A percentile compares a stretch with the other conserved stretches of the same genome.
phyloP scores from a whole-genome alignment of 148 eudicot genomes.

The Polygonum aviculare region DNA sequence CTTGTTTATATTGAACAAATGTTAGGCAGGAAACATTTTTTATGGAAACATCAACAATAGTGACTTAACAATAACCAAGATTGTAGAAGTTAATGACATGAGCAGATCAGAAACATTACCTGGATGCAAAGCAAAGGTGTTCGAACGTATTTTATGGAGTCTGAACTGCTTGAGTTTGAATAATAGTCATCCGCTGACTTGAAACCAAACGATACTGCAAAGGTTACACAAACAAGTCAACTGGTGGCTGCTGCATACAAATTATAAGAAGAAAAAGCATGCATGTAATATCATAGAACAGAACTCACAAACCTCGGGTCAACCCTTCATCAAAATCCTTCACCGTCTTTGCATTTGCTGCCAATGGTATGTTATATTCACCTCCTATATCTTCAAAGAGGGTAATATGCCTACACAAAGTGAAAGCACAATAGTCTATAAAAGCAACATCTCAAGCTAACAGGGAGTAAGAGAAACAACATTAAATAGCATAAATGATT shows the following conservation, averaged over 20 bases:
- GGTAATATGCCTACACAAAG: constrained; percentile 55
- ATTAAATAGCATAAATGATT: background rate
- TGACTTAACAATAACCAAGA: background rate
- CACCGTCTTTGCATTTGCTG: constrained; percentile 74
- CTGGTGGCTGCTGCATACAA: background rate
- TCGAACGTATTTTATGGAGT: constrained; percentile 59
- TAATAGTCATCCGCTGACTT: constrained; percentile 96
- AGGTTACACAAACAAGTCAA: constrained; percentile 9
- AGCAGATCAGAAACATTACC: constrained; percentile 27
- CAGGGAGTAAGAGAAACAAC: background rate
- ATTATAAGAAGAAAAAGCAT: background rate
- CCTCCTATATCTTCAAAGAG: constrained; percentile 84
- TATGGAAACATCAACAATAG: background rate
- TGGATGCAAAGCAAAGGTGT: constrained; percentile 88
- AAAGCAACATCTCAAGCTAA: constrained; percentile 7
- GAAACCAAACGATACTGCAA: constrained; percentile 94
- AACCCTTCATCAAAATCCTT: constrained; percentile 89
- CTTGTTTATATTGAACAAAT: background rate
- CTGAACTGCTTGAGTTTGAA: constrained; percentile 78
- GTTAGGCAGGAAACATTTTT: background rate
- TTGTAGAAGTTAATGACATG: background rate
- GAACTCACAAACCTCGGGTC: constrained; percentile 53
- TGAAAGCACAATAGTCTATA: constrained; percentile 2
- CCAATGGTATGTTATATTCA: constrained; percentile 69
- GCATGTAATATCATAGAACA: background rate